Evolutionary conservation across 345 rosid genomes (phyloP).

Genomic region (Syzygium oleosum): DNA sequence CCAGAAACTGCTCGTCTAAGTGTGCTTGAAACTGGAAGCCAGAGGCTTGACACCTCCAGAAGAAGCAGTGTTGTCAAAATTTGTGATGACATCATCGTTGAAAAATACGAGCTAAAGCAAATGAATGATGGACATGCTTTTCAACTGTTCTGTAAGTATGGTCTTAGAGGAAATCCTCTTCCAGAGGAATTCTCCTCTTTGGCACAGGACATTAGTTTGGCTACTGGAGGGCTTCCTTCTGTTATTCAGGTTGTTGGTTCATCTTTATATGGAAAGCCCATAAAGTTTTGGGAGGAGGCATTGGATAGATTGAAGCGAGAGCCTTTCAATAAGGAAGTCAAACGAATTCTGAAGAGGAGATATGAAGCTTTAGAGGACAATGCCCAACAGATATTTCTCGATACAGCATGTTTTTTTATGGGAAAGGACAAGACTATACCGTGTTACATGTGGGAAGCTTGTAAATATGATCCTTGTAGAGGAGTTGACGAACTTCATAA

Average conservation of each 20-base stretch:
- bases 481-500: background rate
- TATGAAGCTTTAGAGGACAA: conserved; percentile 1
- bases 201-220: background rate
- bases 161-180: background rate
- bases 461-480: background rate
- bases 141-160: background rate
- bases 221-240: background rate
- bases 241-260: background rate
- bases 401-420: background rate
- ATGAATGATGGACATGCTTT: background rate
- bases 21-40: background rate
- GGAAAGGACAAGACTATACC: too few relatives aligned
- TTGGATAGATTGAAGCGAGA: background rate
- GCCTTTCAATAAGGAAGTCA: background rate
- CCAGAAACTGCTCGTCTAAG: background rate
- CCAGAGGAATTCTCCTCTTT: background rate
- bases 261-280: background rate
- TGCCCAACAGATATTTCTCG: background rate
- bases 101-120: background rate
- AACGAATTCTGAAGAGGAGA: background rate
- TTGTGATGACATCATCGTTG: background rate
- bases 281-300: background rate
- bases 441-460: too few relatives aligned
- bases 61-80: background rate
- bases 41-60: background rate